Conservation (phyloP, 2,329 filamentous ascomycete species). For the Pseudogymnoascus sp. region DNA sequence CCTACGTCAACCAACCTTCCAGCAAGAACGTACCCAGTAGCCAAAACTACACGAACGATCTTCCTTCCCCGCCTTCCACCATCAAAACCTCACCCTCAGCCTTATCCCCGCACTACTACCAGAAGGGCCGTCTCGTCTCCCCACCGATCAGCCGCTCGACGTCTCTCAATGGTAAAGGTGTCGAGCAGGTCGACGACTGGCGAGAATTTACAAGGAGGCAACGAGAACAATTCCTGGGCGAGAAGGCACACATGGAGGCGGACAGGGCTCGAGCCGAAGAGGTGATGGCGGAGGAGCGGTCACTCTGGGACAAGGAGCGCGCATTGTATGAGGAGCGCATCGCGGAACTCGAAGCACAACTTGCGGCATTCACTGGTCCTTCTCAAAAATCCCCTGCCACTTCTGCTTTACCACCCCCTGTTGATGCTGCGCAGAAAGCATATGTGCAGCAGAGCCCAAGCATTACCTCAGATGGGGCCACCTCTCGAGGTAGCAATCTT, state of each 20-base stretch:
- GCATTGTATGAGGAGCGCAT: conserved; percentile 22
- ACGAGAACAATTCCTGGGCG: conserved; percentile 25
- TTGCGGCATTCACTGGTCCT: conserved; percentile 12
- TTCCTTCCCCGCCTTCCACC: conserved; percentile 6
- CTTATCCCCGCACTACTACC: conserved; percentile 4
- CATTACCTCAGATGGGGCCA: not conserved
- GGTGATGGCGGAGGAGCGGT: conserved; percentile 28
- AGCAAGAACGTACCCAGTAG: not conserved
- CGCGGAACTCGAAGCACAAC: conserved; percentile 22
- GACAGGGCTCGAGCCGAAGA: conserved; percentile 26
- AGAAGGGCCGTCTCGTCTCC: conserved; percentile 3
- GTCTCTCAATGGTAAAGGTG: conserved; percentile 7
- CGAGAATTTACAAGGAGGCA: conserved; percentile 25
- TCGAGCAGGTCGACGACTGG: conserved; percentile 25
- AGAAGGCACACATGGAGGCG: conserved; percentile 27
- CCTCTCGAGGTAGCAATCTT: not conserved
- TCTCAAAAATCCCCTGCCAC: not conserved
- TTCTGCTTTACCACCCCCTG: not conserved
- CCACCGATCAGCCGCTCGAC: conserved; percentile 1
- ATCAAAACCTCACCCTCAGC: conserved; percentile 1
- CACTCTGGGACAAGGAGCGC: conserved; percentile 29
- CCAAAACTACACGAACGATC: conserved; percentile 1
- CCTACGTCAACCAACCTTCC: not conserved
- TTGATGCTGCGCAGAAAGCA: not conserved
- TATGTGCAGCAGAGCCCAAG: not conserved